Evolutionary conservation across 192 early-diverging fungal species (phyloP), one percentile per base, ranked within the genome.

Genomic region (Chytriomyces sp.): DNA sequence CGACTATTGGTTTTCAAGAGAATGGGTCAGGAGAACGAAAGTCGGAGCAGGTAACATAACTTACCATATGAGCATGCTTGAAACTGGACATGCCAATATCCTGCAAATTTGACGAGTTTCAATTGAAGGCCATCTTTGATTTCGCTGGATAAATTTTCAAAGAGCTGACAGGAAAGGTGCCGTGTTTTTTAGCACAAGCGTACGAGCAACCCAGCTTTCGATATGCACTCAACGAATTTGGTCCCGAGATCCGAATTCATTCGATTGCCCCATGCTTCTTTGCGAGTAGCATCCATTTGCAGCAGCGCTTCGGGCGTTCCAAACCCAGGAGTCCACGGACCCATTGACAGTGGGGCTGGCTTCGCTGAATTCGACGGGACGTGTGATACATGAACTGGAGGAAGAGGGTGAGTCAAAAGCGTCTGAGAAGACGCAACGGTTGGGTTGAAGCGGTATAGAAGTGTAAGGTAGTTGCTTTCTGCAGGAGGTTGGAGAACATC

Each of bases 221-320:
- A 60, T 49, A 62, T 44, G 16, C 16, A 62, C 6, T 16, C 43
- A 44, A 73, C 71, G 26, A 71, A 50, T 11, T 60, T 16, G 7
- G 71, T 73, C 45, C 71, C 71, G 7, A 73, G 18, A 8, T 73
- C 71, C 11, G 59, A 53, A 73, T 61, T 73, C 71, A 62, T 63
- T 23, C 45, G 44, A 73, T 73, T 73, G 24, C 45, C 71, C 71
- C 71, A 73, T 10, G 71, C 53, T 62, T 73, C 71, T 20, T 46
- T 73, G 3, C 71, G 53, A 16, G 26, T 62, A 18, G 26, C 16
- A 28, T 73, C 71, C 60, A 73, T 28, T 43, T 35, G 24, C 60
- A 61, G 18, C 71, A 73, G 44, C 11, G 59, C 24, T 46, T 73
- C 71, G n/a, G 53, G 10, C 43, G 61, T 63, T 5, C 71, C 71